Conservation (phyloP, 2,329 filamentous ascomycete species). For the Cercospora beticola region DNA sequence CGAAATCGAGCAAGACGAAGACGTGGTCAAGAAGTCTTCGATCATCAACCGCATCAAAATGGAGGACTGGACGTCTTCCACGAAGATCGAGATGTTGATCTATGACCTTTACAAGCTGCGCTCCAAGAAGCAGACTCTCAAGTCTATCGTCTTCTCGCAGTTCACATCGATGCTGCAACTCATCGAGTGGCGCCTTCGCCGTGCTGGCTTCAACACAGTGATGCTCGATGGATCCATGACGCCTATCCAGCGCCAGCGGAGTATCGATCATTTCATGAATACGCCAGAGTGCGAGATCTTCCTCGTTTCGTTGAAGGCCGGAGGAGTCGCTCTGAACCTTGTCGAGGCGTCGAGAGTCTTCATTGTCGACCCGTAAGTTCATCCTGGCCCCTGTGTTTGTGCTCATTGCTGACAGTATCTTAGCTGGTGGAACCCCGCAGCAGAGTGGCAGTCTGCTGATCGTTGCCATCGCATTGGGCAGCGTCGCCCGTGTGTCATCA, state of each 20-base stretch:
- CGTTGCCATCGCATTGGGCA: conserved; percentile 86
- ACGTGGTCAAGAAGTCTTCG: conserved; percentile 84
- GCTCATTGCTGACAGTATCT: conserved; percentile 10
- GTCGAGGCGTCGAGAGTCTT: conserved; percentile 94
- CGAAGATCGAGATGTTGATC: conserved; percentile 94
- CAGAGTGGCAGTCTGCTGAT: conserved; percentile 97
- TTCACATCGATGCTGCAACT: conserved; percentile 97
- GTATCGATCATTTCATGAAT: conserved; percentile 95
- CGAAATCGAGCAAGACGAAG: conserved; percentile 88
- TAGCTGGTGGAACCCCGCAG: conserved; percentile 97
- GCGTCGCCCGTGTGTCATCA: conserved; percentile 89
- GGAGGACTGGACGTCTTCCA: conserved; percentile 97
- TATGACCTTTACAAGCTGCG: conserved; percentile 91
- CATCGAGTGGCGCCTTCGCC: conserved; percentile 92
- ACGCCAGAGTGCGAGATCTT: conserved; percentile 95
- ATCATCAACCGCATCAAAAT: conserved; percentile 99
- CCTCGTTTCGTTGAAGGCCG: conserved; percentile 91
- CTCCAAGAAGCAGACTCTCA: conserved; percentile 88
- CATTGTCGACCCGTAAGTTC: conserved; percentile 81
- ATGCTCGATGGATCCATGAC: conserved; percentile 99
- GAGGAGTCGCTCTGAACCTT: conserved; percentile 90
- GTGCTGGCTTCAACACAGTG: conserved; percentile 96
- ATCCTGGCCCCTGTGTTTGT: neutral
- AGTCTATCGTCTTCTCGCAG: conserved; percentile 96
- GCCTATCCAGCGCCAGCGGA: conserved; percentile 82